Conservation (phyloP, 176 grass and related monocot species). For the Zizania latifolia region DNA sequence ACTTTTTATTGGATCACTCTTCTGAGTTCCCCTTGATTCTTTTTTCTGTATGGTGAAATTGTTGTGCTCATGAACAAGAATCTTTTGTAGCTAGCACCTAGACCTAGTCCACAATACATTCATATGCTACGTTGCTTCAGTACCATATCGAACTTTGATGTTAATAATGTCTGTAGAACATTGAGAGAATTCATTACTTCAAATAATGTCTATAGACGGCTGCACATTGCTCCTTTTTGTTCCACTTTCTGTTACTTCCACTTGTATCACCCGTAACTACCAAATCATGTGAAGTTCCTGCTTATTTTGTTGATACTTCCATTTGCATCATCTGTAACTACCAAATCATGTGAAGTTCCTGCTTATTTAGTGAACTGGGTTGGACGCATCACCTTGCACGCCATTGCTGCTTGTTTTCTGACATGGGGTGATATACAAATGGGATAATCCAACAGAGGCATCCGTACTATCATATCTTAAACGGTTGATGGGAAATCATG, state of each 20-base stretch:
- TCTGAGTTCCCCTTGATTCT: neutral
- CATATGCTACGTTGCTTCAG: neutral
- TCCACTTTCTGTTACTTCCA: too few species aligned
- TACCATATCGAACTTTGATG: too few species aligned
- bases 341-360: slow-evolving; percentile 6
- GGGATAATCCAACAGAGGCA: neutral
- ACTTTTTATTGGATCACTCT: neutral
- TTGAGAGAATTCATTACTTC: neutral
- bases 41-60: neutral
- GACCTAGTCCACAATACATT: neutral
- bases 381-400: slow-evolving; percentile 98
- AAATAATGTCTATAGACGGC: too few species aligned
- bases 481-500: neutral
- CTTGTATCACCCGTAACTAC: neutral
- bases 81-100: neutral
- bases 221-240: too few species aligned
- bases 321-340: neutral
- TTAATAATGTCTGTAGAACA: neutral
- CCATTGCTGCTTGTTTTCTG: slow-evolving; percentile 91
- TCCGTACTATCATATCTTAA: neutral
- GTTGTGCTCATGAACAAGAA: neutral
- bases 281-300: slow-evolving; percentile 7
- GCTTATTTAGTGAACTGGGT: slow-evolving; percentile 35
- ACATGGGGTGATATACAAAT: slow-evolving; percentile 85
- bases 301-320: neutral